Percentiles rank a stretch among this genome's conserved stretches.
These are phyloP conservation scores for Tetratostichococcus sp. DNA, from an alignment of 139 green algal species.

Conservation along the genomic window DNA sequence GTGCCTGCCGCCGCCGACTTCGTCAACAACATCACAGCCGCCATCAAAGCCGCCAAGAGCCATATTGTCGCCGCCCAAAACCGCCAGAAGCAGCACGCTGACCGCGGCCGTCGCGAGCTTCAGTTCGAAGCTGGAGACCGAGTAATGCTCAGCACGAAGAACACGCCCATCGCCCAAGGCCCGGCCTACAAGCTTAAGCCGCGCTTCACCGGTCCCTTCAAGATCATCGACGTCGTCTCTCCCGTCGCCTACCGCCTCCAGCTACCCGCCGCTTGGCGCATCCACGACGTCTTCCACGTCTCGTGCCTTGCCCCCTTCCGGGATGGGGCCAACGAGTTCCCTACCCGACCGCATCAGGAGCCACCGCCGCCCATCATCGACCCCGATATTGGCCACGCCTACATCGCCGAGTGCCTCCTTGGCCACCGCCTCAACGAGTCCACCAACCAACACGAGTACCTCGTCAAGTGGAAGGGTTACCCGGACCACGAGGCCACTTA, in stretches of 20 bases:
- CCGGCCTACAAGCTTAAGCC: not conserved
- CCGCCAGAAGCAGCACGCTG: constrained; percentile 6
- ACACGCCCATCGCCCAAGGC: not conserved
- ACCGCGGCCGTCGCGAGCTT: constrained; percentile 1
- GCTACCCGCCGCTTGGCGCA: not conserved
- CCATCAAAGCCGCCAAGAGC: too few relatives aligned
- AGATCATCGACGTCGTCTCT: not conserved
- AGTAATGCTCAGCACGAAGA: constrained; percentile 15
- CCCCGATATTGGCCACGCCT: not conserved
- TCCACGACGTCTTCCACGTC: not conserved
- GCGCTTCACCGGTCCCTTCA: not conserved
- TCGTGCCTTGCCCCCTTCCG: not conserved
- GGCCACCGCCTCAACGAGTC: not conserved
- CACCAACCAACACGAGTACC: not conserved
- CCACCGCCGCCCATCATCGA: not conserved
- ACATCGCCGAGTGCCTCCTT: not conserved
- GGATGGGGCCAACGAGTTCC: not conserved
- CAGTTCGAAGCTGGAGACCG: constrained; percentile 13
- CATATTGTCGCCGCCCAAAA: constrained; percentile 10
- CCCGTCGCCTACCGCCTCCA: not conserved
- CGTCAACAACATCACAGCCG: not conserved
- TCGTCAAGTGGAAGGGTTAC: not conserved
- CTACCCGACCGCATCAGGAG: too few relatives aligned
- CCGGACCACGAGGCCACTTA: not conserved
- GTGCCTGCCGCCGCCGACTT: not conserved